phyloP scores from a whole-genome alignment of 371 early-diverging fungal species.

The Rhizomucor miehei region DNA sequence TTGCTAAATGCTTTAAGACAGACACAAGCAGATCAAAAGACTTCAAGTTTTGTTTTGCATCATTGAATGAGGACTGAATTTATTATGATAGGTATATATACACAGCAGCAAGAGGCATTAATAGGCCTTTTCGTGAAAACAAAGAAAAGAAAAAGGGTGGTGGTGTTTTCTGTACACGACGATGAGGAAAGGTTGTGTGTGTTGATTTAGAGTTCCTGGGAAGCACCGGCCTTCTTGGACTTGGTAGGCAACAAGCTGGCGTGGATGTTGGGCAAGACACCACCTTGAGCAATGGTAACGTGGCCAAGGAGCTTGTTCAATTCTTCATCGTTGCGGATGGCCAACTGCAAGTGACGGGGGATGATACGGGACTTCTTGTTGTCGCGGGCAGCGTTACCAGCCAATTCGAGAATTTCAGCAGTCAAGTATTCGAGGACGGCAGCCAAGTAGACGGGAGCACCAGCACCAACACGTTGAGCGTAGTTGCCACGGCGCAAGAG shows the following conservation, averaged over 20 bases:
- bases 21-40: no score
- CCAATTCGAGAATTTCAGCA: constrained; percentile 96
- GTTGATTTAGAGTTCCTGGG: constrained; percentile 40
- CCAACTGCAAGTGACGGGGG: constrained; percentile 87
- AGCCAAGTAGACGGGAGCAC: constrained; percentile 94
- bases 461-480: constrained; percentile 92
- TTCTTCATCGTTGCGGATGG: constrained; percentile 96
- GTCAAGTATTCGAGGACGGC: constrained; percentile 96
- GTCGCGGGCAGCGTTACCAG: constrained; percentile 95
- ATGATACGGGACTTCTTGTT: constrained; percentile 96
- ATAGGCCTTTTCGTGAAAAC: background rate
- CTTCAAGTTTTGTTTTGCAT: no score
- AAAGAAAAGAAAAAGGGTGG: background rate
- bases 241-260: constrained; percentile 70
- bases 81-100: constrained; percentile 10
- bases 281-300: constrained; percentile 87
- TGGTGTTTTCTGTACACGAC: background rate
- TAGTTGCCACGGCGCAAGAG: constrained; percentile 94
- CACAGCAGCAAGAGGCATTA: constrained; percentile 6
- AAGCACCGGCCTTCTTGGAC: constrained; percentile 68
- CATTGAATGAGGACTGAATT: background rate
- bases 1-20: no score
- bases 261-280: constrained; percentile 88
- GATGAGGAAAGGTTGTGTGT: background rate
- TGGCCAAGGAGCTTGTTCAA: constrained; percentile 92